Percentiles rank a stretch among this genome's conserved stretches.
Evolutionary conservation across 2,329 filamentous ascomycete species (phyloP).

Genomic region (Samsoniella hepiali): DNA sequence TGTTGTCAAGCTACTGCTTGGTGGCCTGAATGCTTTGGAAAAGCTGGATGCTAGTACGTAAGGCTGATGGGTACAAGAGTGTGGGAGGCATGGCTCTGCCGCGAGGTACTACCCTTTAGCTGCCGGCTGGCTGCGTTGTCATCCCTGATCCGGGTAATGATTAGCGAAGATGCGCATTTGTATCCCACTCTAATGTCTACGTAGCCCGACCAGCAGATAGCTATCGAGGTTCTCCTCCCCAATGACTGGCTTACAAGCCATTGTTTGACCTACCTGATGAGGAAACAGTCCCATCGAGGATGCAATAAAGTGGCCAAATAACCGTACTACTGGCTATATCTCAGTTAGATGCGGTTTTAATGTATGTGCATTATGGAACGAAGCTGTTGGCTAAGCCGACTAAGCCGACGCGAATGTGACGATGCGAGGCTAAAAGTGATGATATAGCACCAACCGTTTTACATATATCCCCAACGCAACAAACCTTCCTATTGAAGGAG

Average conservation of each 20-base stretch:
- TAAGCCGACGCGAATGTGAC: background rate
- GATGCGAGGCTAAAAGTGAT: background rate
- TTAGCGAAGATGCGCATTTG: background rate
- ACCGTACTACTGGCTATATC: background rate
- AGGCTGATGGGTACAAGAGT: background rate
- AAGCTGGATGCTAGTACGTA: background rate
- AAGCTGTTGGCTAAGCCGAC: background rate
- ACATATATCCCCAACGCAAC: background rate
- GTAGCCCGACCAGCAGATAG: background rate
- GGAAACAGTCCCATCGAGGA: background rate
- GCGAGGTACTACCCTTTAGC: too few relatives aligned
- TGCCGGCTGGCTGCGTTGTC: too few relatives aligned
- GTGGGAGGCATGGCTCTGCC: too few relatives aligned
- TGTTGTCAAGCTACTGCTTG: background rate
- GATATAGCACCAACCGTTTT: background rate
- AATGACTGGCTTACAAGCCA: background rate
- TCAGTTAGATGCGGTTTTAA: background rate
- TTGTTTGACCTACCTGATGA: background rate
- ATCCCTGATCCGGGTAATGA: background rate
- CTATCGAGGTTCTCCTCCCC: background rate
- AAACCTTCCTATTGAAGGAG: constrained; percentile 1
- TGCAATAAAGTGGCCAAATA: background rate
- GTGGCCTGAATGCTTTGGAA: background rate
- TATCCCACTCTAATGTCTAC: background rate
- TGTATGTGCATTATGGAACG: background rate